Base-by-base conservation (phyloP, 352 stramenopile genomes). In the Discostella stelligera region DNA sequence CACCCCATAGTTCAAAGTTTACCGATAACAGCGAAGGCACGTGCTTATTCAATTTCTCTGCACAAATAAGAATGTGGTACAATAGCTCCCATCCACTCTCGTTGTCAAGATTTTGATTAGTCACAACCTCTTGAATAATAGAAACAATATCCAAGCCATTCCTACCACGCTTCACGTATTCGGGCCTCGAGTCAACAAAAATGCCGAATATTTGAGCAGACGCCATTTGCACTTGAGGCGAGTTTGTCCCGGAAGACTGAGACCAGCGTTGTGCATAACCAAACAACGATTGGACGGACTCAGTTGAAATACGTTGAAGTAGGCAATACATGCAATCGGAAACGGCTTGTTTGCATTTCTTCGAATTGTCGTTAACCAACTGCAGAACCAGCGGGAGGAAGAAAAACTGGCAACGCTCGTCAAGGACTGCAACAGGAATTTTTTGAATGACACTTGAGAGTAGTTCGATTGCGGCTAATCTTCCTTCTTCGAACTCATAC, bases 361-460 rank as follows among this genome's bases (percentile, higher is more conserved):
- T 90, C 2, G 94, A 92, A 32, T 98, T 94, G 67, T 99, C 96
- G 76, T 99, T 99, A 0, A 95, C 94, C 25, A 99, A 75, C 58
- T 97, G 96, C 37, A 98, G 83, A 56, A 98, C 95, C n/a, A 98
- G 86, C 39, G 96, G 96, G 56, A 99, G 79, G 64, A 98, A 94
- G 73, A 98, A 96, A 67, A 98, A 93, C 77, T 98, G 95, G 5
- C 91, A 91, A 56, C 96, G 89, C 44, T 91, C 90, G 78, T 98
- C 96, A 48, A 99, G 76, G 46, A 98, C 60, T 6, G 95, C 91
- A 11, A 94, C 73, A 18, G 96, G 96, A 1, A 99, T 88, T 77
- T 97, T 97, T 70, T 94, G 92, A 55, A 98, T 84, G 20, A 98
- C 71, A 9, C 89, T 88, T n/a, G 79, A 84, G 14, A 98, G 72